Base-by-base conservation (phyloP, 352 stramenopile genomes). In the Pythium folliculosum region DNA sequence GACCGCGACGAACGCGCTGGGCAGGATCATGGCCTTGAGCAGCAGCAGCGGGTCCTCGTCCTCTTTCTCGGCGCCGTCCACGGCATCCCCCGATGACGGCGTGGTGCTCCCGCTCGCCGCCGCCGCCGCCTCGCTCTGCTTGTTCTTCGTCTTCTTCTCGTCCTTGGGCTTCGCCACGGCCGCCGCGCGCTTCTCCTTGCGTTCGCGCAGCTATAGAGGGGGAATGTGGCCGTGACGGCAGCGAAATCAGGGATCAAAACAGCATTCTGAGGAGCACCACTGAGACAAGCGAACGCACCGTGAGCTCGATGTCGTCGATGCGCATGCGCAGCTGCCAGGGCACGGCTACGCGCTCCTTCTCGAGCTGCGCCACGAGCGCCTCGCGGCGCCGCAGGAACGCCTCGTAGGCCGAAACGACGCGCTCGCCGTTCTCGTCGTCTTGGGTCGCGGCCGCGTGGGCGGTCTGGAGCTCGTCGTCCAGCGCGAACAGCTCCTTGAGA, bases 291-390 rank as follows among this genome's bases (percentile, higher is more conserved):
- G 50, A 1, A 35, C 81, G 30, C 49, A 95, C 86, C 74, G 86
- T 92, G 43, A 91, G 75, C 56, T 95, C 86, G 12, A 95, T 73
- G 56, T 93, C 86, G 62, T 93, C 83, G 62, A 93, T 90, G 53
- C 84, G 88, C 80, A 80, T 74, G 49, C 70, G 66, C 25, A 80
- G 38, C 40, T 80, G 70, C 73, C 73, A 80, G 12, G 73, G 73
- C 45, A 80, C 71, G 12, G 70, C 47, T n/a, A 76, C 38, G 25
- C 70, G 47, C 55, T 77, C 63, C 13, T 38, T 58, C 58, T 76
- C 35, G 4, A 80, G 62, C 40, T 74, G 48, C 27, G 54, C 23
- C 22, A 80, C 67, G 17, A 80, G 56, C 35, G 37, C 8, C 40
- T 74, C 61, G 52, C 73, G 73, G 16, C 58, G 60, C 16, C n/a